Conservation (phyloP, 2,329 filamentous ascomycete genomes). For the Diaporthe sp. region DNA sequence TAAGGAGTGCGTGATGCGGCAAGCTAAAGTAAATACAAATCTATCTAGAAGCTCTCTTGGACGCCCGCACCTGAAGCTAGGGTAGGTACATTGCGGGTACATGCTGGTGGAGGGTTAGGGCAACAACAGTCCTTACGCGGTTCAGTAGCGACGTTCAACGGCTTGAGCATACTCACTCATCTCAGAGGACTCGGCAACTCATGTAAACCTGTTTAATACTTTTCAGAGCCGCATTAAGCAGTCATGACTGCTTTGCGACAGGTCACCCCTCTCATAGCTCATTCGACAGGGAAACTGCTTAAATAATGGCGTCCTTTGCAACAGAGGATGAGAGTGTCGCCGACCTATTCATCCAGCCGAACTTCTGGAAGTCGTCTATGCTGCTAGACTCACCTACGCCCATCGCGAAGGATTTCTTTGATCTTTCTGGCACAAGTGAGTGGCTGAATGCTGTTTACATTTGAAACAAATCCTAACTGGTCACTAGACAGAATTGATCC, state of each 20-base stretch:
- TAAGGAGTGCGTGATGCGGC: background rate
- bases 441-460: background rate
- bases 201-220: background rate
- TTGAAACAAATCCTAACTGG: background rate
- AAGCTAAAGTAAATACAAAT: background rate
- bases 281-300: too few relatives aligned
- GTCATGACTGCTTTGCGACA: background rate
- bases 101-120: constrained; percentile 19
- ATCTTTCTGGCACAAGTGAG: constrained; percentile 54
- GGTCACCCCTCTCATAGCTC: background rate
- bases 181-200: background rate
- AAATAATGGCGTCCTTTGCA: constrained; percentile 39
- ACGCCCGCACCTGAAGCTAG: background rate
- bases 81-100: constrained; percentile 4
- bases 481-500: constrained; percentile 32
- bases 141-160: background rate
- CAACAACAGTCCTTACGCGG: background rate
- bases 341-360: constrained; percentile 74
- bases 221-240: background rate
- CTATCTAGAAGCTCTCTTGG: background rate
- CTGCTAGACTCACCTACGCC: constrained; percentile 56
- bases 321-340: constrained; percentile 61
- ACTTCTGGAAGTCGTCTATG: constrained; percentile 70
- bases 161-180: background rate
- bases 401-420: constrained; percentile 57